A percentile compares a stretch with the other conserved stretches of the same genome.
Conservation (phyloP, 2,329 filamentous ascomycete species). For the Apiospora aurea region DNA sequence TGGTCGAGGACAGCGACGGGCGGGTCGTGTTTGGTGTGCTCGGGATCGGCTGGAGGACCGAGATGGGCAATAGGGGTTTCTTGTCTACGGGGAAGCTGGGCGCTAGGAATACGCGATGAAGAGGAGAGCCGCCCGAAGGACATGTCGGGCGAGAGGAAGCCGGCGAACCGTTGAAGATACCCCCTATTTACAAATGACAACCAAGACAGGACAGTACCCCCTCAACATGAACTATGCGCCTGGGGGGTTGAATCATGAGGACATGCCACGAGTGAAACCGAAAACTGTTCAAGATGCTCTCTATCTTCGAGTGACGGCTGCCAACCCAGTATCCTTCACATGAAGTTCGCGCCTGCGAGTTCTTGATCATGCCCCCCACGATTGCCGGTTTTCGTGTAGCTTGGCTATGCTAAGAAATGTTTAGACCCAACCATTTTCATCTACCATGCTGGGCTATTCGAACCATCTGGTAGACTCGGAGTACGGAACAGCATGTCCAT, state of each 20-base stretch:
- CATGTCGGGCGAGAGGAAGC: neutral
- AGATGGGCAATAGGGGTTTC: slow-evolving; percentile 88
- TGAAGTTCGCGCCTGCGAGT: neutral
- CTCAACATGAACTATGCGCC: neutral
- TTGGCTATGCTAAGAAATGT: neutral
- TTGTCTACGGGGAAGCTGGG: slow-evolving; percentile 86
- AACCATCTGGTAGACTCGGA: neutral
- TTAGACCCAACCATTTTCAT: neutral
- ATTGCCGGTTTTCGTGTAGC: neutral
- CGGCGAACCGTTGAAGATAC: neutral
- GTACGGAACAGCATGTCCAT: neutral
- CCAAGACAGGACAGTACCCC: neutral
- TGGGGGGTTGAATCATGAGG: neutral
- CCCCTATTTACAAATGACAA: neutral
- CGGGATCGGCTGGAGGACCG: slow-evolving; percentile 85
- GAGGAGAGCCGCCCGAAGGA: neutral
- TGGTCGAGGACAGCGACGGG: slow-evolving; percentile 62
- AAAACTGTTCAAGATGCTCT: too few species aligned
- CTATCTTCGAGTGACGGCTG: neutral
- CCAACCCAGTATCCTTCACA: neutral
- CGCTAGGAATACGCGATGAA: slow-evolving; percentile 49
- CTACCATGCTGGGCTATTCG: neutral
- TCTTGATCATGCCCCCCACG: neutral
- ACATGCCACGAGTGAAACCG: neutral
- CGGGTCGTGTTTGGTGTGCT: slow-evolving; percentile 79